Percentiles rank a stretch among this genome's conserved stretches.
These are phyloP conservation scores for Rhizoctonia solani DNA, from an alignment of 1,284 basidiomycete genomes.

Conservation along the genomic window DNA sequence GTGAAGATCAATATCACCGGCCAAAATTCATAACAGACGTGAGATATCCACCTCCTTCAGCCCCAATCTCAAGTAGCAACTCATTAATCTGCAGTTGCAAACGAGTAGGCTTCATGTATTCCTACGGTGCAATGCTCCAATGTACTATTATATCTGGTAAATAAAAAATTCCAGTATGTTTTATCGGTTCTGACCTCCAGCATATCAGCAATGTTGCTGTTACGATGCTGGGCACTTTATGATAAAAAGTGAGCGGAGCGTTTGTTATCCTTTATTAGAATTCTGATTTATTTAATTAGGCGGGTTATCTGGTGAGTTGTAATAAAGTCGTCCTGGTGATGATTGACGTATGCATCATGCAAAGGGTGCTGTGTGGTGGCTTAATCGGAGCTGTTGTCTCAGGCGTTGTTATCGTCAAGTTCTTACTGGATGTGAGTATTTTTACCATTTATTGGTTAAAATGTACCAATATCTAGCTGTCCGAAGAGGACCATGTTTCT, in stretches of 20 bases:
- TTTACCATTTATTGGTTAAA: not conserved
- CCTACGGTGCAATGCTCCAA: not conserved
- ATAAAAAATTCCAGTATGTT: not conserved
- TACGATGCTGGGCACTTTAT: constrained; percentile 23
- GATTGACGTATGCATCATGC: not conserved
- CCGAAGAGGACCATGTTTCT: not conserved
- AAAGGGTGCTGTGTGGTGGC: not conserved
- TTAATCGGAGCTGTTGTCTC: not conserved
- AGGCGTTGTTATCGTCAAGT: not conserved
- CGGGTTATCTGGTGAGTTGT: not conserved
- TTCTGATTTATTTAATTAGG: not conserved
- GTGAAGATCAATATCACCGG: not conserved
- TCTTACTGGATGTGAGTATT: not conserved
- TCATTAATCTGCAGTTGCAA: constrained; percentile 2
- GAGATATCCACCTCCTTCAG: not conserved
- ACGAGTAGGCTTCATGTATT: not conserved
- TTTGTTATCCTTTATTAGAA: not conserved
- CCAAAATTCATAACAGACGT: not conserved
- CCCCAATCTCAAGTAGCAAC: not conserved
- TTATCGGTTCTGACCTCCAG: not conserved
- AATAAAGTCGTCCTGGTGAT: not conserved
- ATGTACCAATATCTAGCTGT: not conserved
- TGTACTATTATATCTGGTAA: not conserved
- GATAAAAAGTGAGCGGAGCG: not conserved
- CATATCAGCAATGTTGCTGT: not conserved